Evolutionary conservation across 352 stramenopile genomes (phyloP).

Genomic region (Plasmopara halstedii): DNA sequence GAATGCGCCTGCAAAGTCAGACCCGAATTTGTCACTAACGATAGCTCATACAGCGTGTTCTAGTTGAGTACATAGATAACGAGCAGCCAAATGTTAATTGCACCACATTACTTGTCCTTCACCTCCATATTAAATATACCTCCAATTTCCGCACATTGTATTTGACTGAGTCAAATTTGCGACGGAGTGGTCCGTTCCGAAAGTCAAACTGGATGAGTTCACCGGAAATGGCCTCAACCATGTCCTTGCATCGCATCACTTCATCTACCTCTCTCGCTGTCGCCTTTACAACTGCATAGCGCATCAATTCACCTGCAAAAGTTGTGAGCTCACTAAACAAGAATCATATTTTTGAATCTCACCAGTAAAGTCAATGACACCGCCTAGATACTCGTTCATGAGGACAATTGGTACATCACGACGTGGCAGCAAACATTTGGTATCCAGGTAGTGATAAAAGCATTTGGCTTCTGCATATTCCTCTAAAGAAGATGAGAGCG

Average conservation of each 20-base stretch:
- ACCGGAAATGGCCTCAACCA: slow-evolving; percentile 84
- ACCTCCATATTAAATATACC: slow-evolving; percentile 19
- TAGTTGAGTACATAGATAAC: slow-evolving; percentile 7
- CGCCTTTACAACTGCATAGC: slow-evolving; percentile 85
- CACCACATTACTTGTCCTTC: not conserved
- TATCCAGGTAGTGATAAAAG: slow-evolving; percentile 81
- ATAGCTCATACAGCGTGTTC: slow-evolving; percentile 93
- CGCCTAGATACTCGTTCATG: slow-evolving; percentile 91
- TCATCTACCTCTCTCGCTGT: slow-evolving; percentile 76
- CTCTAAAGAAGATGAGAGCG: slow-evolving; percentile 84
- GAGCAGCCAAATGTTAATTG: not conserved
- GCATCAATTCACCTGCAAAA: slow-evolving; percentile 72
- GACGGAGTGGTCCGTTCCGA: slow-evolving; percentile 86
- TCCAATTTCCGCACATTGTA: slow-evolving; percentile 92
- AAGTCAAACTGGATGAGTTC: slow-evolving; percentile 93
- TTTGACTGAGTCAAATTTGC: slow-evolving; percentile 93
- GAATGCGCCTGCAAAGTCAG: slow-evolving; percentile 41
- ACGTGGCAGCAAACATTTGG: slow-evolving; percentile 46
- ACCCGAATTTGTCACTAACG: slow-evolving; percentile 63
- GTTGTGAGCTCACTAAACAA: not conserved
- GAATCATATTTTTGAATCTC: too few relatives aligned
- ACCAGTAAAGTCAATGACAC: slow-evolving; percentile 91
- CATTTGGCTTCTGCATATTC: slow-evolving; percentile 93
- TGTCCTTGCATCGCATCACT: slow-evolving; percentile 72
- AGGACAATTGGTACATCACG: slow-evolving; percentile 43